A percentile compares a stretch with the other conserved stretches of the same genome.
phyloP scores from a whole-genome alignment of 441 rosid genomes.

The Adansonia gregorii region DNA sequence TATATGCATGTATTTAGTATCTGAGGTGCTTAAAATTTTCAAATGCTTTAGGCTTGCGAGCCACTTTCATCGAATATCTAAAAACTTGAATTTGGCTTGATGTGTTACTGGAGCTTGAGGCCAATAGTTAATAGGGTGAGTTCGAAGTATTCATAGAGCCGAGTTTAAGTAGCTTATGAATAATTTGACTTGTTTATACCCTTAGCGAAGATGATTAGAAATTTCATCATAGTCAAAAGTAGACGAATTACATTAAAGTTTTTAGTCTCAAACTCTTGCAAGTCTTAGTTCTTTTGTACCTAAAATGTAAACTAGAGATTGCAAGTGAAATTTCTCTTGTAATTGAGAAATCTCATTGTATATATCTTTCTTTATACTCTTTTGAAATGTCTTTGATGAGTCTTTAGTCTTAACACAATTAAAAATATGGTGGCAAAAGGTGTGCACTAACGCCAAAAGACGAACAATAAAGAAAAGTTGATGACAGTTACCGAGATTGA shows the following conservation, averaged over 20 bases:
- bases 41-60: not conserved
- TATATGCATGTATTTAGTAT: not conserved
- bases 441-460: not conserved
- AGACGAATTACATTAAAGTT: not conserved
- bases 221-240: not conserved
- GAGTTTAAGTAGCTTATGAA: not conserved
- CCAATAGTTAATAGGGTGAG: not conserved
- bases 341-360: conserved; percentile 5
- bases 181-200: not conserved
- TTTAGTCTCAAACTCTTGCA: not conserved
- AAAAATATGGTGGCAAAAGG: not conserved
- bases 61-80: not conserved
- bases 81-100: not conserved
- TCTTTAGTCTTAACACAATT: not conserved
- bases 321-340: not conserved
- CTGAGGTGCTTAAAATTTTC: not conserved
- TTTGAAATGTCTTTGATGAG: not conserved
- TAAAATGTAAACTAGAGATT: not conserved
- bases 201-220: not conserved
- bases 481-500: not conserved
- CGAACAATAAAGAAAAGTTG: not conserved
- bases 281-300: not conserved
- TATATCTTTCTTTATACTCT: not conserved
- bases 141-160: not conserved
- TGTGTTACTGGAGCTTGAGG: not conserved